Evolutionary conservation across 768 basidiomycete species (phyloP).

Genomic region (Mycena polygramma): DNA sequence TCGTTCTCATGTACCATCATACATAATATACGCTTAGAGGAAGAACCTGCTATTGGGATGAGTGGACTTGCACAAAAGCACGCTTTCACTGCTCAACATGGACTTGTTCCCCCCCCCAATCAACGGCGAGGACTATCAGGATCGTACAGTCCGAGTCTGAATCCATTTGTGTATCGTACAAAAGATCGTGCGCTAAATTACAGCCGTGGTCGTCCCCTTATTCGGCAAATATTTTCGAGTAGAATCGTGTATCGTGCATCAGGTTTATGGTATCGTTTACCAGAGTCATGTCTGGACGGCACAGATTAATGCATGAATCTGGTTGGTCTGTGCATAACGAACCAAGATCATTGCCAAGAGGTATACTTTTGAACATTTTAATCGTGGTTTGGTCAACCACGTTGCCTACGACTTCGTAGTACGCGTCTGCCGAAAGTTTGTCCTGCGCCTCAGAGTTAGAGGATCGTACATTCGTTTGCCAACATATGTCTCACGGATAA

Average conservation of each 20-base stretch:
- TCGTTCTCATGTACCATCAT: conserved; percentile 34
- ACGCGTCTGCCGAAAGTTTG: conserved; percentile 5
- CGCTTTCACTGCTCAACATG: no score
- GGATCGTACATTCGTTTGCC: neutral
- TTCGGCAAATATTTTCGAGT: conserved; percentile 18
- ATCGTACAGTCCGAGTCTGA: no score
- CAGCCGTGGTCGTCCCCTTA: neutral
- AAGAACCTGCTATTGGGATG: neutral
- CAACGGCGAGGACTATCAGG: no score
- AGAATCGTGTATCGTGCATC: conserved; percentile 34
- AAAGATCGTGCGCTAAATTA: conserved; percentile 10
- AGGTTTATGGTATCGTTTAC: conserved; percentile 30
- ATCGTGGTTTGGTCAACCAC: conserved; percentile 17
- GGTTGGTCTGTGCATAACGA: neutral
- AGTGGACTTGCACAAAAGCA: no score
- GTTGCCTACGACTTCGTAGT: conserved; percentile 26
- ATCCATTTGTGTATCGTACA: neutral
- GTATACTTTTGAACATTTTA: conserved; percentile 8
- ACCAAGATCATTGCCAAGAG: conserved; percentile 25
- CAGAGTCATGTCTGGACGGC: conserved; percentile 21
- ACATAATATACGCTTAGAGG: conserved; percentile 33
- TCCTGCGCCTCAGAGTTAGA: neutral
- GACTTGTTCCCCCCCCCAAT: no score
- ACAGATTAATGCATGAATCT: neutral
- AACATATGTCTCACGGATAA: neutral